A percentile compares a stretch with the other conserved stretches of the same genome.
These are phyloP conservation scores for Penicillium occitanis DNA, from an alignment of 2,329 filamentous ascomycete genomes.

Conservation along the genomic window DNA sequence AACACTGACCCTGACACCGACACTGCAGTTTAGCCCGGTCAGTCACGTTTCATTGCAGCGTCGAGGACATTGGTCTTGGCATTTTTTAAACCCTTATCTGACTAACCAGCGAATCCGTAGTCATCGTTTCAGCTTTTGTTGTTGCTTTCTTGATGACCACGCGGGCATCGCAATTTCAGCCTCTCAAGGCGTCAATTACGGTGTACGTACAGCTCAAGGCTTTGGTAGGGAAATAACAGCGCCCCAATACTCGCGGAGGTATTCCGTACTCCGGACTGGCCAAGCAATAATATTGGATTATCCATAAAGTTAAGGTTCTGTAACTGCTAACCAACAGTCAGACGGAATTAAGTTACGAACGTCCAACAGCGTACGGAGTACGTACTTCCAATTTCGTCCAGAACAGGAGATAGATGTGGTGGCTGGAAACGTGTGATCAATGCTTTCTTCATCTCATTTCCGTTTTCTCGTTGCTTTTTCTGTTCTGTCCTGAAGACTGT, in stretches of 20 bases:
- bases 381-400: not conserved
- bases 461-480: not conserved
- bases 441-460: slow-evolving; percentile 2
- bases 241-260: not conserved
- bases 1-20: not conserved
- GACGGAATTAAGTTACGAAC: not conserved
- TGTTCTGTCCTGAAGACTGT: not conserved
- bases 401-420: not conserved
- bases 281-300: not conserved
- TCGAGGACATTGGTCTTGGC: slow-evolving; percentile 6
- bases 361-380: not conserved
- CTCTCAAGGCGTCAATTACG: not conserved
- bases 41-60: slow-evolving; percentile 2
- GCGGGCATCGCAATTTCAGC: not conserved
- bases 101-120: not conserved
- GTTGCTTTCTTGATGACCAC: not conserved
- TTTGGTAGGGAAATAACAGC: not conserved
- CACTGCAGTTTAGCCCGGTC: not conserved
- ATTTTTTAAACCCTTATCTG: not conserved
- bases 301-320: not conserved
- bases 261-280: not conserved
- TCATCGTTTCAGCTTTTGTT: not conserved
- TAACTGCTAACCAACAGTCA: not conserved
- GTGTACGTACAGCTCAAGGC: not conserved
- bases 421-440: slow-evolving; percentile 11